phyloP scores from a whole-genome alignment of 352 stramenopile genomes.

The Achlya hypogyna region DNA sequence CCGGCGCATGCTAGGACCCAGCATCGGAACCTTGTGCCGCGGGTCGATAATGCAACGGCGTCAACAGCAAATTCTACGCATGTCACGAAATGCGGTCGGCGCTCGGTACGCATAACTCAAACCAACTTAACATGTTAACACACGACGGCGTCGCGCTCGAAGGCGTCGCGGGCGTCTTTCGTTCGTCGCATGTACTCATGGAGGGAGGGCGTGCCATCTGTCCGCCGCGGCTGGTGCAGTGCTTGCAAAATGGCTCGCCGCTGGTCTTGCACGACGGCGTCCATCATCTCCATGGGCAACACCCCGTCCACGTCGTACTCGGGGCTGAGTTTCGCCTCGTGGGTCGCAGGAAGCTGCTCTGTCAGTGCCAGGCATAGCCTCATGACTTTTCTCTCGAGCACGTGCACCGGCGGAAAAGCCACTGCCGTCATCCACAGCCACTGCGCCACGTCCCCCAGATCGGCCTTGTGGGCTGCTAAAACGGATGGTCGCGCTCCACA shows the following conservation, averaged over 20 bases:
- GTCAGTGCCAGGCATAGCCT: conserved; percentile 1
- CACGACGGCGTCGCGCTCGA: not conserved
- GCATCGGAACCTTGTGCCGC: too few species aligned
- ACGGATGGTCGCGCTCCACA: not conserved
- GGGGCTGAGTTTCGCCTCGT: conserved; percentile 15
- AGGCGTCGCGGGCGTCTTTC: not conserved
- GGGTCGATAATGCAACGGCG: too few species aligned
- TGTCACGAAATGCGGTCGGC: not conserved
- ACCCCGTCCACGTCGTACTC: conserved; percentile 9
- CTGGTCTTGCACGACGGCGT: not conserved
- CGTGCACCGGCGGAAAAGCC: conserved; percentile 1
- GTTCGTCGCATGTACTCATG: not conserved
- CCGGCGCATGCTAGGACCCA: too few species aligned
- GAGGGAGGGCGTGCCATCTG: not conserved
- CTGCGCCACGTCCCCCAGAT: not conserved
- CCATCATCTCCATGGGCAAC: conserved; percentile 15
- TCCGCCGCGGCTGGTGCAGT: not conserved
- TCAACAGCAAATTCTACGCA: too few species aligned
- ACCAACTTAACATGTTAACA: too few species aligned
- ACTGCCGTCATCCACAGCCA: not conserved
- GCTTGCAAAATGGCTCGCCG: not conserved
- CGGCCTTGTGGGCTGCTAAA: not conserved
- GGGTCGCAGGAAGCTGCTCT: not conserved
- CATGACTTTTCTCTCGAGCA: conserved; percentile 18
- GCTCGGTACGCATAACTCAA: too few species aligned